Evolutionary conservation across 164 flowering plant species (phyloP).

Genomic region (Umbellularia californica): DNA sequence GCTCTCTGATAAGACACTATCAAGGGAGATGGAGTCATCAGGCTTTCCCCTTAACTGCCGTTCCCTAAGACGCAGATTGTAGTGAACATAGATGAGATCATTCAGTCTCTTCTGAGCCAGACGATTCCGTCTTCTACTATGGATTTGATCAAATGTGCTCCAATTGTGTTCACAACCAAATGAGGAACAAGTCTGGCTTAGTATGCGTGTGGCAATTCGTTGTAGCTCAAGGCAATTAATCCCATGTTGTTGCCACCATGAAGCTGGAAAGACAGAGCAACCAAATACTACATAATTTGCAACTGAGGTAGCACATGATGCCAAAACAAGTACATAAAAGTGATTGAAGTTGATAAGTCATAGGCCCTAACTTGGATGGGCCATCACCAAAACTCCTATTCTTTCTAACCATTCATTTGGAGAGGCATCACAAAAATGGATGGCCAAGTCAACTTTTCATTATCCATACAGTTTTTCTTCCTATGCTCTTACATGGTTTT

Average conservation of each 20-base stretch:
- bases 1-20: conserved; percentile 42
- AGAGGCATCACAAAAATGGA: not conserved
- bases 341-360: not conserved
- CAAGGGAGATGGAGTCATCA: conserved; percentile 33
- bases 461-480: not conserved
- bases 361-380: not conserved
- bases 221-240: conserved; percentile 77
- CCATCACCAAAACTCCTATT: not conserved
- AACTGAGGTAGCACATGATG: conserved; percentile 2
- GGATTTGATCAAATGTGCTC: conserved; percentile 62
- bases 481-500: too few species aligned
- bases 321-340: not conserved
- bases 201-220: conserved; percentile 65
- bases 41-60: conserved; percentile 38
- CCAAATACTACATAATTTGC: not conserved
- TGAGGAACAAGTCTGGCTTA: conserved; percentile 82
- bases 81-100: conserved; percentile 67
- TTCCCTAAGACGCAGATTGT: conserved; percentile 72
- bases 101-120: conserved; percentile 49
- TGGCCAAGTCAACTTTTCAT: not conserved
- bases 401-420: not conserved
- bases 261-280: conserved; percentile 41
- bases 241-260: conserved; percentile 97
- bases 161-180: conserved; percentile 74
- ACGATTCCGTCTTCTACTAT: conserved; percentile 39